These are phyloP conservation scores for Datisca glomerata DNA, from an alignment of 306 rosid species.

Conservation along the genomic window DNA sequence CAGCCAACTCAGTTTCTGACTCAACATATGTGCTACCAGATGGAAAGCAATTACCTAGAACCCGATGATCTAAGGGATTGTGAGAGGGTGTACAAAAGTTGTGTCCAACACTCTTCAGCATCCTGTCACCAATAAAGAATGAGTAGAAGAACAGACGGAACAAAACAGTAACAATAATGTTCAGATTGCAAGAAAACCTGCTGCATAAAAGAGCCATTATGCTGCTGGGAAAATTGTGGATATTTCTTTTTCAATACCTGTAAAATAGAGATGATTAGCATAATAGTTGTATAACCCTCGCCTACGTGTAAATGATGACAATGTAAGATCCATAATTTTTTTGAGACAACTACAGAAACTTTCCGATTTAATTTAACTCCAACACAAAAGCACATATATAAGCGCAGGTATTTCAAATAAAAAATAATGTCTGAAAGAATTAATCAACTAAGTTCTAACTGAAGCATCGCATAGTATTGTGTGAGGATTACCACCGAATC, in stretches of 20 bases:
- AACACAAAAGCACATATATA: no score
- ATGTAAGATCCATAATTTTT: no score
- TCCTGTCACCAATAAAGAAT: constrained; percentile 42
- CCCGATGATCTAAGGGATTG: constrained; percentile 73
- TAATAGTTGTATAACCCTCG: no score
- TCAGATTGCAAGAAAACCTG: constrained; percentile 46
- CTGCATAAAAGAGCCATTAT: constrained; percentile 85
- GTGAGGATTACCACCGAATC: no score
- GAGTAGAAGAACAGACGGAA: constrained; percentile 9
- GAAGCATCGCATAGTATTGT: no score
- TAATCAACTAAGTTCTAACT: no score
- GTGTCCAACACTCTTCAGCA: constrained; percentile 99
- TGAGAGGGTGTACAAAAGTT: constrained; percentile 86
- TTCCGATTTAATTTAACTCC: no score
- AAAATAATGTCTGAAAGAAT: no score
- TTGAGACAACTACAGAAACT: no score
- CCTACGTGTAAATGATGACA: no score
- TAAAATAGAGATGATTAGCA: constrained; percentile 16
- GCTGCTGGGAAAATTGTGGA: constrained; percentile 97
- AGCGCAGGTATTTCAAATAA: no score
- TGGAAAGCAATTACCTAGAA: constrained; percentile 45
- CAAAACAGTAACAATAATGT: not conserved
- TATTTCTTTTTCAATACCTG: constrained; percentile 89
- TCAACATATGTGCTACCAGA: constrained; percentile 7
- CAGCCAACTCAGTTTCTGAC: no score